Evolutionary conservation across 805 yeast species (phyloP), one percentile per base, ranked within the genome.

Genomic region (Teunomyces funiuensis): DNA sequence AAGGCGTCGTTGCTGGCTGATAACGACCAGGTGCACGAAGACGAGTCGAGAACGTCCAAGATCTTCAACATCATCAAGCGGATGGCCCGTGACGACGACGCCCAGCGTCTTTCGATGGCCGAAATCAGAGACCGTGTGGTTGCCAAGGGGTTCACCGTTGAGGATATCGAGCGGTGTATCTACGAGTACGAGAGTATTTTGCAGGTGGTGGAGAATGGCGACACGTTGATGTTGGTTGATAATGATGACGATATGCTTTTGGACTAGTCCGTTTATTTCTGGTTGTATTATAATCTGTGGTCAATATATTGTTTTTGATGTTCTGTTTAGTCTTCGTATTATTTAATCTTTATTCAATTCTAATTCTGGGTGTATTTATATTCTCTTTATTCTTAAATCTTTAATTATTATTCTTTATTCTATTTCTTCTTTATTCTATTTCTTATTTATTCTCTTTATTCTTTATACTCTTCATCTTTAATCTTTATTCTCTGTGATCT

Each of bases 101-200:
- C 34, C 5, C 31, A 15, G 36, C 14, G 28, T 4, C 27, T 33
- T 18, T 17, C 68, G 31, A 63, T 78, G 75, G 69, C 60, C 37
- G 73, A 63, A 9, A 71, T 90, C 45, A 76, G 77, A 47, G 80
- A 80, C 46, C 72, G 85, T 3, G 80, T 85, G 23, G 68, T 88
- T 29, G 84, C 86, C 26, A 83, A 85, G 65, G 97, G 97, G 4
- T 91, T 78, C 65, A 88, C 96, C 0, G 82, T 83, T 54, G 77
- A 82, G 47, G 88, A 88, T 58, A 77, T 91, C 50, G 78, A 74
- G 41, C 83, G 79, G 43, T 86, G 95, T 73, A 71, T 91, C 33
- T 71, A 72, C 33, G 90, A 86, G 59, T 91, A 91, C 61, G 75
- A 79, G 26, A 73, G 73, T 23, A 71, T 90, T 23, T 87, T 95